Evolutionary conservation across 192 early-diverging fungal species (phyloP).

Genomic region (Coemansia pectinata): DNA sequence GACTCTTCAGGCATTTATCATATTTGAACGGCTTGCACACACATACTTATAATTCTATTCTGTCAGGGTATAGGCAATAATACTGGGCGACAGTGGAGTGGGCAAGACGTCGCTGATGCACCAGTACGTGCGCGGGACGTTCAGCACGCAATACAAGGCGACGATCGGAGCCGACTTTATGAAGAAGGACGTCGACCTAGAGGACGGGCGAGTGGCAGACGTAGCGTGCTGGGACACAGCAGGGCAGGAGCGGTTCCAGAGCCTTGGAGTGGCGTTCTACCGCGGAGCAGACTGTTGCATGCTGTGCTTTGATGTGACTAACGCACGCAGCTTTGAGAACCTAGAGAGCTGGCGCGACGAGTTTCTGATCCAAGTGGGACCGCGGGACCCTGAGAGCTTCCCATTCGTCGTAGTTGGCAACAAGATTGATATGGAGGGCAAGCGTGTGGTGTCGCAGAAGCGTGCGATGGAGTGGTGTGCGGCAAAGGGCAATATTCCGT

Average conservation of each 20-base stretch:
- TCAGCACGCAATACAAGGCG: slow-evolving; percentile 97
- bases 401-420: slow-evolving; percentile 99
- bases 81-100: slow-evolving; percentile 69
- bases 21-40: background rate
- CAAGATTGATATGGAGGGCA: slow-evolving; percentile 98
- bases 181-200: slow-evolving; percentile 90
- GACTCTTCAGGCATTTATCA: background rate
- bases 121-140: slow-evolving; percentile 98
- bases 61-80: slow-evolving; percentile 36
- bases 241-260: slow-evolving; percentile 99
- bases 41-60: background rate
- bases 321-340: slow-evolving; percentile 90
- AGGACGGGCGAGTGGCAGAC: slow-evolving; percentile 91
- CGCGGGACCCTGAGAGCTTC: slow-evolving; percentile 95
- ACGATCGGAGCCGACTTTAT: slow-evolving; percentile 99
- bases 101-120: slow-evolving; percentile 99
- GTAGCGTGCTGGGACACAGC: slow-evolving; percentile 99
- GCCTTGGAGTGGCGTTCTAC: slow-evolving; percentile 98
- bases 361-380: slow-evolving; percentile 94
- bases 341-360: slow-evolving; percentile 98
- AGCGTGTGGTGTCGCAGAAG: slow-evolving; percentile 87
- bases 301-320: slow-evolving; percentile 95
- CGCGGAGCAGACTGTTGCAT: slow-evolving; percentile 99
- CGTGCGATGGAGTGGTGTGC: slow-evolving; percentile 95
- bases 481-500: slow-evolving; percentile 93